Evolutionary conservation across 768 basidiomycete species (phyloP).

Genomic region (Hortiboletus campestris): DNA sequence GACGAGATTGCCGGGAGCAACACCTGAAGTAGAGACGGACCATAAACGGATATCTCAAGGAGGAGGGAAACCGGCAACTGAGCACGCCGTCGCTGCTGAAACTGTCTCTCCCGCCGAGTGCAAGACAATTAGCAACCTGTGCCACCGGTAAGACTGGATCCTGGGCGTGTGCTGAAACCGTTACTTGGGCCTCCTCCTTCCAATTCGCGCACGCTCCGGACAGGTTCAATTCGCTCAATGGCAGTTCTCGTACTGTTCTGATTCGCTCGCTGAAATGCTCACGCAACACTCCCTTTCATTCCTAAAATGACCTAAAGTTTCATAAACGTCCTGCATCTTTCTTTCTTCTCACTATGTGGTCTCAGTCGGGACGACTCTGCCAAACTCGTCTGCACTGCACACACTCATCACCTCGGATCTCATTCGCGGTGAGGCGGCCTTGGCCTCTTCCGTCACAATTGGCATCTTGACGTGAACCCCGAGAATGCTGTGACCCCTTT

Average conservation of each 20-base stretch:
- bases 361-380: constrained; percentile 32
- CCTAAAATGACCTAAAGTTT: constrained; percentile 35
- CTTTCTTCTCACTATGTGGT: constrained; percentile 25
- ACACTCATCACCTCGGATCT: constrained; percentile 34
- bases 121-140: constrained; percentile 19
- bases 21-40: constrained; percentile 16
- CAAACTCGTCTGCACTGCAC: constrained; percentile 33
- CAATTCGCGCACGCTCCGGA: constrained; percentile 12
- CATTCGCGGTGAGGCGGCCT: constrained; percentile 23
- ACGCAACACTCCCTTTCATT: constrained; percentile 27
- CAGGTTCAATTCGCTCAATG: not conserved
- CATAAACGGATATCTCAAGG: constrained; percentile 29
- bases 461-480: constrained; percentile 31
- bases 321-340: constrained; percentile 22
- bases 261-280: constrained; percentile 11
- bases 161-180: not conserved
- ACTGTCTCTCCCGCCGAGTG: not conserved
- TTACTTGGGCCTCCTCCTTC: constrained; percentile 8
- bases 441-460: constrained; percentile 19
- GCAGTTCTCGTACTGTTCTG: not conserved
- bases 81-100: constrained; percentile 1
- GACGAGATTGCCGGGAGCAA: not conserved
- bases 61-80: constrained; percentile 8
- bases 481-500: constrained; percentile 30
- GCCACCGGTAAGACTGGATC: constrained; percentile 9